Percentiles rank a stretch among this genome's conserved stretches.
phyloP scores from a whole-genome alignment of 305 asterid species.

The Solanum hybrid region DNA sequence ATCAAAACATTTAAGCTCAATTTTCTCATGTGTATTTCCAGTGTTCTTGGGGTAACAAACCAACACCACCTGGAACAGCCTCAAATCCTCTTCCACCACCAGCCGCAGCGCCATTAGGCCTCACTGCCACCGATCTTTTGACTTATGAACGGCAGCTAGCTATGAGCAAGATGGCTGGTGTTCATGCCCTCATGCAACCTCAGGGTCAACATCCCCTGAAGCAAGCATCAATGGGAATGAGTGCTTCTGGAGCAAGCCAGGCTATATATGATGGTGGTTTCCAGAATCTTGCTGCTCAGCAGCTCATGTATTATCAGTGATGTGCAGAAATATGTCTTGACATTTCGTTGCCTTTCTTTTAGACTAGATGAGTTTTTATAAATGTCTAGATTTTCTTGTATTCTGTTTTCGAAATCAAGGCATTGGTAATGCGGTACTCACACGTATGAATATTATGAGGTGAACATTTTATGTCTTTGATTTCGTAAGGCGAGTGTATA shows the following conservation, averaged over 20 bases:
- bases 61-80: constrained; percentile 75
- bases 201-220: constrained; percentile 36
- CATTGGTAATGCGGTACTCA: neutral
- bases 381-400: constrained; percentile 4
- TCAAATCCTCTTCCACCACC: constrained; percentile 93
- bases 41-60: constrained; percentile 97
- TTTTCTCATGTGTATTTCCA: constrained; percentile 11
- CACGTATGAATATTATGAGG: neutral
- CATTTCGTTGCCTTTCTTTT: neutral
- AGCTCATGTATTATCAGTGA: constrained; percentile 43
- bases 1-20: neutral
- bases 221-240: constrained; percentile 36
- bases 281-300: constrained; percentile 41
- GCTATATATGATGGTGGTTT: constrained; percentile 49
- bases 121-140: constrained; percentile 54
- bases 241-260: constrained; percentile 44
- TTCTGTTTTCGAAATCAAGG: neutral
- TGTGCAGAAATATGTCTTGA: neutral
- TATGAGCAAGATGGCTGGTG: constrained; percentile 63
- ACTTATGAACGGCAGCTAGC: constrained; percentile 82
- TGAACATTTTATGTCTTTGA: neutral
- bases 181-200: constrained; percentile 33
- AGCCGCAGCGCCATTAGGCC: constrained; percentile 35
- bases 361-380: neutral
- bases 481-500: neutral